Evolutionary conservation across 2,329 filamentous ascomycete species (phyloP).

Genomic region (Xylariaceae sp.): DNA sequence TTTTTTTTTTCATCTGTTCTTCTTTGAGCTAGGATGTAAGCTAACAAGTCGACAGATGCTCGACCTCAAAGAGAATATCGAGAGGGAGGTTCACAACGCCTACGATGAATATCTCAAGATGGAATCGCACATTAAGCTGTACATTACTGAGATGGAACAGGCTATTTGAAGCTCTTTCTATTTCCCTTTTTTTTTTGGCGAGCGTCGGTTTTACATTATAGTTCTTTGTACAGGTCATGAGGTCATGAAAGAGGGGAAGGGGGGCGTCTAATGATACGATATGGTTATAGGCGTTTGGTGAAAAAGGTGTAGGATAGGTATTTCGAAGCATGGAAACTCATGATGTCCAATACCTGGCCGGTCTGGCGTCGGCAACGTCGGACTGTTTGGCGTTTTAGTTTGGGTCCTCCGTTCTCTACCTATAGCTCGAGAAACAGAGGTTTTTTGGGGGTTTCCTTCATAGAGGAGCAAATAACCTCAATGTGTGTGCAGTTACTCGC

Average conservation of each 20-base stretch:
- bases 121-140: constrained; percentile 93
- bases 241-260: constrained; percentile 29
- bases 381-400: background rate
- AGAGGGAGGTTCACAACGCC: constrained; percentile 84
- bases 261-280: constrained; percentile 34
- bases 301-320: background rate
- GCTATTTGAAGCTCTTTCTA: constrained; percentile 44
- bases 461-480: background rate
- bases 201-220: constrained; percentile 1
- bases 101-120: constrained; percentile 96
- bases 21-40: background rate
- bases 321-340: constrained; percentile 8
- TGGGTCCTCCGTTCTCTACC: background rate
- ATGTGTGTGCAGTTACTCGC: constrained; percentile 9
- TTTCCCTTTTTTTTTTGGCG: too few species aligned
- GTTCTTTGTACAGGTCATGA: constrained; percentile 18
- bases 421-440: background rate
- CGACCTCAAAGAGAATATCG: constrained; percentile 95
- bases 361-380: background rate
- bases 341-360: background rate
- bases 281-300: constrained; percentile 34
- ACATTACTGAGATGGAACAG: constrained; percentile 99
- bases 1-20: background rate
- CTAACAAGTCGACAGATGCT: constrained; percentile 63
- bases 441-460: background rate